Base-by-base conservation (phyloP, 305 asterid species). In the Fraxinus ornus region DNA sequence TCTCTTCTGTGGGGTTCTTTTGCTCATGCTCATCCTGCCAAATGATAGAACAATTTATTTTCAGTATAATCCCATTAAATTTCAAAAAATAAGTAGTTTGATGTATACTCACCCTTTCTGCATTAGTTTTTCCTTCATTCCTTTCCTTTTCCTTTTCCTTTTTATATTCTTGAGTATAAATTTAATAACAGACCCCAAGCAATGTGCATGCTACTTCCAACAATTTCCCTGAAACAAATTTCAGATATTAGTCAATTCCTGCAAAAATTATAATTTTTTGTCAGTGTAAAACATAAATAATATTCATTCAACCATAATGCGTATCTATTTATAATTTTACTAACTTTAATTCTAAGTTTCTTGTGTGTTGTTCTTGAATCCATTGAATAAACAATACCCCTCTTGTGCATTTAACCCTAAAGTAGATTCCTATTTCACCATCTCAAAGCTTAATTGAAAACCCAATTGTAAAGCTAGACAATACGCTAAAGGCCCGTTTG, bases 141-240 rank as follows among this genome's bases (percentile, higher is more conserved):
- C 41, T 30, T 17, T 7, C 13, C 72, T 36, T 55, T 64, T 64
- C 32, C 71, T 52, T 55, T 66, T 76, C 32, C 64, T 37, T 78
- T 68, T 52, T 5, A 5, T n/a, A n/a, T 52, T 52, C 24, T 52
- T 17, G 64, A 52, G 9, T 52, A 52, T 26, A 89, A 82, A 39
- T 83, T 86, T 83, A 94, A 84, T 87, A 87, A 83, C 98, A 94
- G 85, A 55, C 66, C 66, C 66, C 66, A 19, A 55, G 66, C 26
- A 55, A 19, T 55, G 66, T 55, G 22, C 66, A 55, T 55, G 66
- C 66, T 55, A 55, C 66, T 55, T 55, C 66, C 26, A 55, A 55
- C 66, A 55, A 19, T 19, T 55, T 55, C 26, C 66, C 66, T 55
- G 66, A 55, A 55, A 55, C 66, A 55, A 55, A 55, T n/a, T 55